phyloP scores from a whole-genome alignment of 768 basidiomycete species.

The Sporobolomyces phaffii region DNA sequence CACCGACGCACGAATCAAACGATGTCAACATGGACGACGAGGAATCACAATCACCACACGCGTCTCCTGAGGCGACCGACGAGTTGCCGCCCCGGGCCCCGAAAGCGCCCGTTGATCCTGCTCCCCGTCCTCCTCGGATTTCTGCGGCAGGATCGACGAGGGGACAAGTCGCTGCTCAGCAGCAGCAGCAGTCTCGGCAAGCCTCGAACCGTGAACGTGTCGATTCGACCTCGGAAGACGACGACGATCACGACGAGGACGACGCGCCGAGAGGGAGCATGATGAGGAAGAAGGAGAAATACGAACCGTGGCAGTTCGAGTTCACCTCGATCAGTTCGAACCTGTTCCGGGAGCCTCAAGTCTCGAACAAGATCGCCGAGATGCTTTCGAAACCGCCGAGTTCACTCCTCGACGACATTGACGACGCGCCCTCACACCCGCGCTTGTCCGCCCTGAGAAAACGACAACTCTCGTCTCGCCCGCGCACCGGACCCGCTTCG shows the following conservation, averaged over 20 bases:
- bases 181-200: neutral
- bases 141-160: neutral
- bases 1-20: neutral
- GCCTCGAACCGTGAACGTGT: neutral
- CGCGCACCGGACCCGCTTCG: neutral
- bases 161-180: conserved; percentile 3
- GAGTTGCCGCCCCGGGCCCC: neutral
- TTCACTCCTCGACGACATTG: conserved; percentile 18
- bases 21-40: conserved; percentile 2
- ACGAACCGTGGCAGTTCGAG: conserved; percentile 42
- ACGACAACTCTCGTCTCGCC: neutral
- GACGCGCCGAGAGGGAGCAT: neutral
- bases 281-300: conserved; percentile 27
- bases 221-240: conserved; percentile 14
- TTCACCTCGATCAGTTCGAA: conserved; percentile 36
- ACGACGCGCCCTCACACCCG: conserved; percentile 36
- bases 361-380: neutral
- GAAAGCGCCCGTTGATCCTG: neutral
- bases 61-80: neutral
- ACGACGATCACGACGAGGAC: conserved; percentile 7
- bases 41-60: neutral
- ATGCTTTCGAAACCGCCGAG: neutral
- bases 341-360: conserved; percentile 1
- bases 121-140: neutral
- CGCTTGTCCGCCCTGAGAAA: conserved; percentile 44